Conservation (phyloP, 345 rosid species). For the Physaria fendleri region DNA sequence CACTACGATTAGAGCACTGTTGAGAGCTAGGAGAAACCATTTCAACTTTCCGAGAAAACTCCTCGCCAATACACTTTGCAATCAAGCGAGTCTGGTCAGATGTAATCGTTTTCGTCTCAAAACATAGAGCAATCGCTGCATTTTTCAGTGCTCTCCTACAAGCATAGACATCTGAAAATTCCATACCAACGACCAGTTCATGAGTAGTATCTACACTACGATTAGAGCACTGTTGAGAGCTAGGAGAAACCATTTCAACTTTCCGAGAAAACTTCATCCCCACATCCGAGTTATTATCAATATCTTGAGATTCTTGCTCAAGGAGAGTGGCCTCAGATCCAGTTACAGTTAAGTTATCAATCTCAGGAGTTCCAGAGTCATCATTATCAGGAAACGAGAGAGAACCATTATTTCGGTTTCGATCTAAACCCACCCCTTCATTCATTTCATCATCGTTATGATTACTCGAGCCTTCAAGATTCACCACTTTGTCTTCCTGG, state of each 20-base stretch:
- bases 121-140: conserved; percentile 77
- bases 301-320: conserved; percentile 17
- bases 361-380: conserved; percentile 14
- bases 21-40: conserved; percentile 35
- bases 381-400: conserved; percentile 7
- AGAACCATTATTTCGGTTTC: conserved; percentile 1
- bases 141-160: conserved; percentile 67
- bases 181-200: conserved; percentile 71
- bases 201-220: conserved; percentile 23
- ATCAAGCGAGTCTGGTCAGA: conserved; percentile 92
- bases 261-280: conserved; percentile 37
- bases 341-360: background rate
- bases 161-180: conserved; percentile 78
- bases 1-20: conserved; percentile 27
- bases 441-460: conserved; percentile 6
- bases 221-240: conserved; percentile 41
- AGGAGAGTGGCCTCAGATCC: background rate
- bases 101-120: conserved; percentile 82
- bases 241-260: conserved; percentile 24
- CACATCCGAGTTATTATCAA: conserved; percentile 28
- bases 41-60: conserved; percentile 32
- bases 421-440: conserved; percentile 16
- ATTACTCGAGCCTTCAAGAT: conserved; percentile 7
- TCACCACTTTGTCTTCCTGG: conserved; percentile 7
- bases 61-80: conserved; percentile 88